These are phyloP conservation scores for Lignosus rhinocerotis DNA, from an alignment of 1,284 basidiomycete species.

Conservation along the genomic window DNA sequence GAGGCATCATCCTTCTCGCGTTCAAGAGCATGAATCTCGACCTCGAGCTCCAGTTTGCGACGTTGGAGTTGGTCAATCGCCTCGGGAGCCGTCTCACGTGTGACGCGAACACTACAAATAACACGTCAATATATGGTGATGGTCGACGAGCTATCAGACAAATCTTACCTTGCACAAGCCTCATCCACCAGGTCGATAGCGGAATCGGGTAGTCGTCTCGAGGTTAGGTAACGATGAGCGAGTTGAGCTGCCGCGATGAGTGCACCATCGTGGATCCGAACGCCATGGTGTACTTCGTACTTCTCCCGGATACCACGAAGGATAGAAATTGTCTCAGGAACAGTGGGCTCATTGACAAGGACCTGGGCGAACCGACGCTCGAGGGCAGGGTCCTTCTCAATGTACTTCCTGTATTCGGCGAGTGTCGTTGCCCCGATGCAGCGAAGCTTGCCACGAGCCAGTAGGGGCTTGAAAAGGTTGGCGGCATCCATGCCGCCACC, in stretches of 20 bases:
- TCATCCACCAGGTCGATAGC: constrained; percentile 95
- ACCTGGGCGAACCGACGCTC: constrained; percentile 97
- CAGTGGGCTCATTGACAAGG: constrained; percentile 88
- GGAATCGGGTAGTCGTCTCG: constrained; percentile 82
- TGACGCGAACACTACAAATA: constrained; percentile 75
- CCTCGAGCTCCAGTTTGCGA: constrained; percentile 89
- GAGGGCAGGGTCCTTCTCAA: constrained; percentile 93
- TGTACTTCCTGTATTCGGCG: constrained; percentile 92
- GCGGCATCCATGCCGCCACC: constrained; percentile 85
- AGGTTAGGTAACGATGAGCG: constrained; percentile 93
- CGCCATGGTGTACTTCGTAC: constrained; percentile 85
- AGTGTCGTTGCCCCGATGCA: constrained; percentile 95
- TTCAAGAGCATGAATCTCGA: constrained; percentile 95
- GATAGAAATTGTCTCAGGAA: constrained; percentile 91
- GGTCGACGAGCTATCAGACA: background rate
- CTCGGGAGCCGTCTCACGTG: constrained; percentile 93
- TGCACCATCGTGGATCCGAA: constrained; percentile 88
- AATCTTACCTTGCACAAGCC: constrained; percentile 78
- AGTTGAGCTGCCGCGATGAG: constrained; percentile 91
- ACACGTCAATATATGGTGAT: constrained; percentile 4
- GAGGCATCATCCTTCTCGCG: constrained; percentile 91
- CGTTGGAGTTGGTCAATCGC: constrained; percentile 94
- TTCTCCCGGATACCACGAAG: constrained; percentile 89
- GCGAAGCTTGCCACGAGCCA: constrained; percentile 89
- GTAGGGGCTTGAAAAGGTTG: constrained; percentile 87